These are phyloP conservation scores for Magnolia kwangsiensis DNA, from an alignment of 164 flowering plant genomes.

Conservation along the genomic window DNA sequence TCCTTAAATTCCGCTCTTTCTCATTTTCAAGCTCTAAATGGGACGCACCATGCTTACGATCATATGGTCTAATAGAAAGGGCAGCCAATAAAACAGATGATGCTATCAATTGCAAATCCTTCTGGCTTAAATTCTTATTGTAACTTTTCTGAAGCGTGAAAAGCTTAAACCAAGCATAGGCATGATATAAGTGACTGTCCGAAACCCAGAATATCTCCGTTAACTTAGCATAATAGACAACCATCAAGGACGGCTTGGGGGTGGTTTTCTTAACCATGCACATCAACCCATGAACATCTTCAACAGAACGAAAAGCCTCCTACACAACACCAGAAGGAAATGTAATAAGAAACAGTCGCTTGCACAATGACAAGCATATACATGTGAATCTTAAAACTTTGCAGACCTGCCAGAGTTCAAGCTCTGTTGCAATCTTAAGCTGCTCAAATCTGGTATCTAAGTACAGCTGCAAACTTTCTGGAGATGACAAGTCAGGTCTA, in stretches of 20 bases:
- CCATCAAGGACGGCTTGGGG: constrained; percentile 87
- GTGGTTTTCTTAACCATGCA: constrained; percentile 90
- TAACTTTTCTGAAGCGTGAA: constrained; percentile 78
- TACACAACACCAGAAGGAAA: constrained; percentile 18
- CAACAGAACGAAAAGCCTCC: constrained; percentile 97
- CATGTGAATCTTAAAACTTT: not conserved
- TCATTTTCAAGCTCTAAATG: constrained; percentile 86
- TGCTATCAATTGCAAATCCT: constrained; percentile 85
- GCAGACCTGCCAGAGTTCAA: constrained; percentile 90
- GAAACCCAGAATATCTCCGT: constrained; percentile 86
- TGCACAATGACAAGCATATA: not conserved
- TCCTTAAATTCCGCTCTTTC: constrained; percentile 77
- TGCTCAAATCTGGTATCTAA: constrained; percentile 96
- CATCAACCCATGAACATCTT: constrained; percentile 91
- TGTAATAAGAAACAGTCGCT: not conserved
- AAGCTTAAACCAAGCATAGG: constrained; percentile 93
- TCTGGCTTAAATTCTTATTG: constrained; percentile 80
- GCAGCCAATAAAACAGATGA: constrained; percentile 92
- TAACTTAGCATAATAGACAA: constrained; percentile 79
- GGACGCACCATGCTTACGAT: constrained; percentile 54
- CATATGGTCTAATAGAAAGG: constrained; percentile 69
- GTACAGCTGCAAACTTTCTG: constrained; percentile 89
- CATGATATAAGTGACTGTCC: constrained; percentile 81
- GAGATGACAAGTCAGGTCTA: constrained; percentile 77
- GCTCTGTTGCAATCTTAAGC: constrained; percentile 91